A percentile compares a stretch with the other conserved stretches of the same genome.
Conservation (phyloP, 345 rosid genomes). For the Eucalyptus erythrocorys region DNA sequence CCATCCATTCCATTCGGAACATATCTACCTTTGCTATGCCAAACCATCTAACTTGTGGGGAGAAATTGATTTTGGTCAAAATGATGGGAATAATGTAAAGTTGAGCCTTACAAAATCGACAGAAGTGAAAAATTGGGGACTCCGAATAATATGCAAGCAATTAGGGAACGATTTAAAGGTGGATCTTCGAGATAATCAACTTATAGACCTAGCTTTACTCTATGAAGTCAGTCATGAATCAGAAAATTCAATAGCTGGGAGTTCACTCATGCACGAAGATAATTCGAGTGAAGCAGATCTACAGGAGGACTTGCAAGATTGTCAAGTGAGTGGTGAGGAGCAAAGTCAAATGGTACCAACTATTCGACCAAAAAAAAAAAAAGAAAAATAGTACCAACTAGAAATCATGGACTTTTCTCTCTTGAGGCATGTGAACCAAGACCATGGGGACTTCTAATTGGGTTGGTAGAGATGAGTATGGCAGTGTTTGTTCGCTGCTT, state of each 20-base stretch:
- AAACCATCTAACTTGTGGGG: accelerated
- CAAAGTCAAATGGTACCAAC: too few species aligned
- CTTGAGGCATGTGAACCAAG: too few species aligned
- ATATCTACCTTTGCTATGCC: accelerated
- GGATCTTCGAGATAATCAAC: accelerated
- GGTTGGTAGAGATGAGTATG: too few species aligned
- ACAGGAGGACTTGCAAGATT: not conserved
- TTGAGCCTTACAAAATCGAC: accelerated
- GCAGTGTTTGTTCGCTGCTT: too few species aligned
- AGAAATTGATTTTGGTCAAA: not conserved
- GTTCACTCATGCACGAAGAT: not conserved
- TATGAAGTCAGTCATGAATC: not conserved
- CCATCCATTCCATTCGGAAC: not conserved
- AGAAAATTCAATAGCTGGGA: not conserved
- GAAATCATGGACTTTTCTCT: too few species aligned
- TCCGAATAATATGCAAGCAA: not conserved
- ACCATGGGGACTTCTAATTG: too few species aligned
- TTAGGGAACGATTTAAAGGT: not conserved
- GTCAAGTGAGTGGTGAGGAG: not conserved
- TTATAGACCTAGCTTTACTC: not conserved
- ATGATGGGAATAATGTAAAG: not conserved
- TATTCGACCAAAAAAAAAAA: too few species aligned
- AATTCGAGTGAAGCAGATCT: not conserved
- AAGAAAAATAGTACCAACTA: too few species aligned
- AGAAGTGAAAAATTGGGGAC: not conserved